Evolutionary conservation across 1,284 basidiomycete genomes (phyloP).

Genomic region (Ustilago esculenta): DNA sequence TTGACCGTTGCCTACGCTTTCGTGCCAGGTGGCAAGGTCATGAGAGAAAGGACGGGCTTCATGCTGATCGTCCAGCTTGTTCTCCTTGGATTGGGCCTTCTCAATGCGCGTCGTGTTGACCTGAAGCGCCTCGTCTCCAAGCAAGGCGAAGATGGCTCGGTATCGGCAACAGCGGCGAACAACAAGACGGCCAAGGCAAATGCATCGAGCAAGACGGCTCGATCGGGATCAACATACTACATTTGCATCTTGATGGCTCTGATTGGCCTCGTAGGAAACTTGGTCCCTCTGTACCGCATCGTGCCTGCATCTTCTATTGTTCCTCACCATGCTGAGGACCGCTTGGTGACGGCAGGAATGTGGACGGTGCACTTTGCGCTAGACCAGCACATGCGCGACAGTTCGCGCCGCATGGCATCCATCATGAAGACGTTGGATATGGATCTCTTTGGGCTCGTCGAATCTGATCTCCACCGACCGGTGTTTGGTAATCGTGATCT

Average conservation of each 20-base stretch:
- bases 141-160: background rate
- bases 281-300: constrained; percentile 69
- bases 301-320: constrained; percentile 72
- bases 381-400: constrained; percentile 63
- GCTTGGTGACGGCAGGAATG: constrained; percentile 85
- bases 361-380: constrained; percentile 74
- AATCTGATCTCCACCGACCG: constrained; percentile 84
- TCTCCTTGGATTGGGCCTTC: constrained; percentile 28
- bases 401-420: constrained; percentile 75
- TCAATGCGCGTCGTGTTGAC: constrained; percentile 35
- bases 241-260: constrained; percentile 44
- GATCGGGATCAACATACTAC: constrained; percentile 32
- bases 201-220: background rate
- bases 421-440: constrained; percentile 71
- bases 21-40: constrained; percentile 81
- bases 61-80: constrained; percentile 37
- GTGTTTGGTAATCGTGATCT: constrained; percentile 87
- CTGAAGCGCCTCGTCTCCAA: constrained; percentile 4
- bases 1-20: constrained; percentile 94
- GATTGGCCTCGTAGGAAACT: constrained; percentile 30
- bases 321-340: constrained; percentile 76
- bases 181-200: constrained; percentile 18
- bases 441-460: constrained; percentile 73
- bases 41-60: constrained; percentile 81
- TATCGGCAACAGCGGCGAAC: background rate